Conservation (phyloP, 306 rosid species). For the Malus sieversii region DNA sequence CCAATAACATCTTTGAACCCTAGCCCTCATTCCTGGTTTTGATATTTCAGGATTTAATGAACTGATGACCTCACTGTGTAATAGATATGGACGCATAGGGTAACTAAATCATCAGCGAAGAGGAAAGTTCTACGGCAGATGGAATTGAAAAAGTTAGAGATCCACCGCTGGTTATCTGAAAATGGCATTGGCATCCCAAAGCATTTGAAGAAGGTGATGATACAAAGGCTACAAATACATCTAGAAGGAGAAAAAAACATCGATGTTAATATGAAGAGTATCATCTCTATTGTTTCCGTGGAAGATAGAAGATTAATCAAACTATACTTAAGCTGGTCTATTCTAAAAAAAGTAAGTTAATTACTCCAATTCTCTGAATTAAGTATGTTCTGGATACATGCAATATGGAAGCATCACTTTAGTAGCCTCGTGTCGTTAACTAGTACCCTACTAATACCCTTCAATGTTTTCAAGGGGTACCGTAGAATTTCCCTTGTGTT, state of each 20-base stretch:
- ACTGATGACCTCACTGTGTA: background rate
- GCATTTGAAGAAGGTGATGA: background rate
- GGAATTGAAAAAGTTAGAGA: background rate
- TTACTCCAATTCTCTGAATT: background rate
- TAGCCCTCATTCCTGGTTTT: too few relatives aligned
- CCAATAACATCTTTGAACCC: background rate
- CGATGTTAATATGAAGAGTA: background rate
- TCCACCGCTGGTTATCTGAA: background rate
- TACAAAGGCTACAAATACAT: background rate
- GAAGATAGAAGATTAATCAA: background rate
- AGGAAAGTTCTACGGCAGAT: background rate
- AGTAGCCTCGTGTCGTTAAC: too few relatives aligned
- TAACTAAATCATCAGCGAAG: background rate
- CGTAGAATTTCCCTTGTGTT: too few relatives aligned
- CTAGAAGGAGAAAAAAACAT: background rate
- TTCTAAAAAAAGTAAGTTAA: background rate
- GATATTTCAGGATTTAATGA: background rate
- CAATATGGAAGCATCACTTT: too few relatives aligned
- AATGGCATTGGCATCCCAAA: background rate
- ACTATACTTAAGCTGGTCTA: background rate
- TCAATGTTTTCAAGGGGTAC: too few relatives aligned
- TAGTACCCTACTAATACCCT: too few relatives aligned
- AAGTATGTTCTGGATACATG: too few relatives aligned
- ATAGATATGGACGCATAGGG: background rate
- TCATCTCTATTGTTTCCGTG: background rate